These are phyloP conservation scores for Vaccinium corymbosum DNA, from an alignment of 148 eudicot species.

Conservation along the genomic window DNA sequence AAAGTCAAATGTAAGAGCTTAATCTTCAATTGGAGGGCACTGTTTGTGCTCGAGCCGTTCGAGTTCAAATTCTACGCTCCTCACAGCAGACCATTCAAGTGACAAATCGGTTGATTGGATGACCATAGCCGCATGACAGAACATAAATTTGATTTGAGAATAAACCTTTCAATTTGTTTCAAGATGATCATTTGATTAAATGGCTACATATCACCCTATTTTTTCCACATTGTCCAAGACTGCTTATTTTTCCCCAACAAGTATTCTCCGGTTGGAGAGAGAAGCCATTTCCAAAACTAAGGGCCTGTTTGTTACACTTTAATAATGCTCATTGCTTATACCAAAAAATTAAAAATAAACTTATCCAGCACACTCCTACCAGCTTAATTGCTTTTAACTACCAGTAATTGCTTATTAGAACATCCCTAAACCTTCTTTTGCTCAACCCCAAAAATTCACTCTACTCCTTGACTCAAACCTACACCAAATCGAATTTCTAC, in stretches of 20 bases:
- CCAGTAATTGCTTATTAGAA: not conserved
- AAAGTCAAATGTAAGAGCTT: not conserved
- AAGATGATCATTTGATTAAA: not conserved
- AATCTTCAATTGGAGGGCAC: conserved; percentile 51
- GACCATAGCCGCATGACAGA: not conserved
- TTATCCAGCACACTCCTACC: not conserved
- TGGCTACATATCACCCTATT: not conserved
- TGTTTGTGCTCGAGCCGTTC: not conserved
- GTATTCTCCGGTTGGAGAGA: not conserved
- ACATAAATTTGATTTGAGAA: not conserved
- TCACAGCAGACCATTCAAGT: not conserved
- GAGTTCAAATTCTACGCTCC: not conserved
- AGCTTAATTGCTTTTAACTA: not conserved
- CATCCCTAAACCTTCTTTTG: too few species aligned
- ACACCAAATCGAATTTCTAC: too few species aligned
- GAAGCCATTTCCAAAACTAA: not conserved
- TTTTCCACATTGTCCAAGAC: not conserved
- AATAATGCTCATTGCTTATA: not conserved
- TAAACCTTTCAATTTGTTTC: not conserved
- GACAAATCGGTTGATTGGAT: not conserved
- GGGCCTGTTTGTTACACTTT: not conserved
- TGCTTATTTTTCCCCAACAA: not conserved
- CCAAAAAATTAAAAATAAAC: not conserved
- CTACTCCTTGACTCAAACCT: too few species aligned
- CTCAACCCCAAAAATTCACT: too few species aligned